Conservation (phyloP, 2,329 filamentous ascomycete species). For the Pyrenophora graminea region DNA sequence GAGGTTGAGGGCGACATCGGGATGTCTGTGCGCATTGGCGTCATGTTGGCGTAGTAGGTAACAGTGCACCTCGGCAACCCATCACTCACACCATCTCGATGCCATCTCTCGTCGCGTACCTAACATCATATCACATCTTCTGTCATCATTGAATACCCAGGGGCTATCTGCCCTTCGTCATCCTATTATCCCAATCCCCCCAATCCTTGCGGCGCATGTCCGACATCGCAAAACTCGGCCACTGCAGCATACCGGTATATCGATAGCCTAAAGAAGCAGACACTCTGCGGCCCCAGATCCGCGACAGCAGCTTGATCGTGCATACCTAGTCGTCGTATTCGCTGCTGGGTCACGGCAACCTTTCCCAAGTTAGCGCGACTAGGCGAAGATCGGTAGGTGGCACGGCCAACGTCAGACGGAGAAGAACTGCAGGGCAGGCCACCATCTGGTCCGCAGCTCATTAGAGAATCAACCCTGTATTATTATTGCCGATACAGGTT, state of each 20-base stretch:
- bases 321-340: constrained; percentile 22
- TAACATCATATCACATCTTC: too few relatives aligned
- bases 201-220: constrained; percentile 9
- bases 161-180: too few relatives aligned
- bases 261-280: constrained; percentile 19
- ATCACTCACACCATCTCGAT: not conserved
- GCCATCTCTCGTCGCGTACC: not conserved
- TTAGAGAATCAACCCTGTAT: not conserved
- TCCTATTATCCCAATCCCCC: not conserved
- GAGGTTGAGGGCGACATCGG: too few relatives aligned
- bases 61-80: too few relatives aligned
- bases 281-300: constrained; percentile 15
- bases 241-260: not conserved
- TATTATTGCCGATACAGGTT: too few relatives aligned
- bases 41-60: too few relatives aligned
- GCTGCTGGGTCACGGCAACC: constrained; percentile 16
- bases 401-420: constrained; percentile 20
- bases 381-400: constrained; percentile 39
- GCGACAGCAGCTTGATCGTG: constrained; percentile 21
- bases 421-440: constrained; percentile 3
- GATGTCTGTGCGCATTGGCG: too few relatives aligned
- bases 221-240: constrained; percentile 23
- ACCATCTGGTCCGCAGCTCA: not conserved
- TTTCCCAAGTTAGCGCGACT: constrained; percentile 14
- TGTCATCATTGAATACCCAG: too few relatives aligned